phyloP scores from a whole-genome alignment of 768 basidiomycete species.

The Boletus fagicola region DNA sequence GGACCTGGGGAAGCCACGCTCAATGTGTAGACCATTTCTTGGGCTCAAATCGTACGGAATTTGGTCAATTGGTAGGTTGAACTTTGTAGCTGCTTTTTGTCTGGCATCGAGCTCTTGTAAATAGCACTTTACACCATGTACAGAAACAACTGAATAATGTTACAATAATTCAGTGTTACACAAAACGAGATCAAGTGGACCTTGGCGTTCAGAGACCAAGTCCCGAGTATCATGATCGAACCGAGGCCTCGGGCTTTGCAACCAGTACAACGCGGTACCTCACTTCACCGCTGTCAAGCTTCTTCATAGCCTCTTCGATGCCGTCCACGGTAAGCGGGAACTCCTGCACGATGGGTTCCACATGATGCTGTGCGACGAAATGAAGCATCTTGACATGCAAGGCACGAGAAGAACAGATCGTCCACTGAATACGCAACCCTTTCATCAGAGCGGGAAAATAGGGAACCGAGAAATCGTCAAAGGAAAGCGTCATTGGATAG shows the following conservation, averaged over 20 bases:
- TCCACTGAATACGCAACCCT: slow-evolving; percentile 14
- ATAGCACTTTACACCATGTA: not conserved
- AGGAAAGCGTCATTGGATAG: slow-evolving; percentile 19
- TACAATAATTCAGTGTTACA: not conserved
- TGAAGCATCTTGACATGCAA: slow-evolving; percentile 24
- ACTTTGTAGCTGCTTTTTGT: not conserved
- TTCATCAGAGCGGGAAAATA: slow-evolving; percentile 10
- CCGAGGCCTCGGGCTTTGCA: slow-evolving; percentile 1
- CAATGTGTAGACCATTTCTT: not conserved
- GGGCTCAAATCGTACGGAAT: not conserved
- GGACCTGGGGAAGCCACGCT: slow-evolving; percentile 30
- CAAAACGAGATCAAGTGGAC: no score
- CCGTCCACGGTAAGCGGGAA: slow-evolving; percentile 29
- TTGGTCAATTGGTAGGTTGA: not conserved
- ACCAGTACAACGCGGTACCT: slow-evolving; percentile 28
- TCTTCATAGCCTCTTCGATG: slow-evolving; percentile 11
- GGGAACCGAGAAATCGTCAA: slow-evolving; percentile 15
- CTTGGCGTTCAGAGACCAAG: not conserved
- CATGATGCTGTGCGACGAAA: slow-evolving; percentile 23
- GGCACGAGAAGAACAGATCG: not conserved
- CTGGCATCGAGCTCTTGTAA: not conserved
- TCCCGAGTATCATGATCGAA: not conserved
- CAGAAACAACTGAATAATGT: not conserved
- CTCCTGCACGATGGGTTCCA: slow-evolving; percentile 25
- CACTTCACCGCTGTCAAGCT: slow-evolving; percentile 7